Base-by-base conservation (phyloP, 2,329 filamentous ascomycete genomes). In the Xylariaceae sp. region DNA sequence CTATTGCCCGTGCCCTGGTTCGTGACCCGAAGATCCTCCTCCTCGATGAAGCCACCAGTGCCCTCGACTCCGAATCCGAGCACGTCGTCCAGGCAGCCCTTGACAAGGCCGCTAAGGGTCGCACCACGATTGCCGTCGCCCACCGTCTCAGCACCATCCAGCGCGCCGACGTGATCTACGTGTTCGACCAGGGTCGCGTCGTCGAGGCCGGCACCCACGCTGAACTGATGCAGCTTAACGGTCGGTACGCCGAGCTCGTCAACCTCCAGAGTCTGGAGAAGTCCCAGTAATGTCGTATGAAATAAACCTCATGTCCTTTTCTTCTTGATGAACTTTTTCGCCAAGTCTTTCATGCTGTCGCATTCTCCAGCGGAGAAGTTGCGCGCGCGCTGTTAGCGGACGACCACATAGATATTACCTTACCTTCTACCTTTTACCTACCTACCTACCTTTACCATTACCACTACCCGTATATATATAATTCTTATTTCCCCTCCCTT, bases 71-170 rank as follows among this genome's bases (percentile, higher is more conserved):
- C 0, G 88, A 90, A 73, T 86, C 82, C 1, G 90, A 93, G 74
- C 87, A 90, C 69, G 86, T 92, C 1, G 90, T 94, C 39, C 89
- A 94, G 74, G 87, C 83, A 0, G 90, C 90, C 0, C 80, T 94
- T 13, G 89, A 97, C 73, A 85, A 86, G 63, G 92, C 92, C 1
- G 88, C 90, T 17, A 88, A 89, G 78, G 91, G 87, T 50, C 83
- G 92, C 55, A 96, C 92, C 5, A 97, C 93, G 0, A 94, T 99
- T 63, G 92, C 93, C 0, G 93, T 99, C 1, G 94, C 94, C 2
- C 93, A 99, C 75, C 82, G 94, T 23, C 78, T 99, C 4, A 91
- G 87, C 70, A 97, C 94, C 0, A 97, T 97, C 62, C 92, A 96
- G 72, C 92, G 94, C 72, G 93, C 93, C 0, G 93, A 97, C 71